Evolutionary conservation across 768 basidiomycete species (phyloP).

Genomic region (Fomitopsis serialis): DNA sequence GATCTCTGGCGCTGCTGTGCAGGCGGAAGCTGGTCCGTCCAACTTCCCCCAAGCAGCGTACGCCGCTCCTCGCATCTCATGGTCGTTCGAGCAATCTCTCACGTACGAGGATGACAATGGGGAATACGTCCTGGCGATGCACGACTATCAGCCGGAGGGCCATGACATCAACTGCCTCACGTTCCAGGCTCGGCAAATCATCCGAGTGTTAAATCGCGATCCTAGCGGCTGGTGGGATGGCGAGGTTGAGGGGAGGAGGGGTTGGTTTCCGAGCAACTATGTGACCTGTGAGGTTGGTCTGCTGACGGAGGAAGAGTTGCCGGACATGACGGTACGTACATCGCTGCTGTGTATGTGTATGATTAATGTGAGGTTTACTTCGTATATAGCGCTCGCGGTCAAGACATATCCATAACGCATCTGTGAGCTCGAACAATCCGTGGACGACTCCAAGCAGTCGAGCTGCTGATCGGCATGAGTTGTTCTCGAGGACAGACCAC

Average conservation of each 20-base stretch:
- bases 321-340: slow-evolving; percentile 33
- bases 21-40: background rate
- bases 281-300: slow-evolving; percentile 63
- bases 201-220: slow-evolving; percentile 86
- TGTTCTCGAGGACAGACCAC: slow-evolving; percentile 33
- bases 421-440: slow-evolving; percentile 46
- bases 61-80: background rate
- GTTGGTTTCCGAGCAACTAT: slow-evolving; percentile 99
- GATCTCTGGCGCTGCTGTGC: slow-evolving; percentile 12
- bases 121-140: slow-evolving; percentile 87
- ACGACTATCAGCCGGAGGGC: slow-evolving; percentile 77
- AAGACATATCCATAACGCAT: slow-evolving; percentile 47
- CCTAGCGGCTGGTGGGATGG: slow-evolving; percentile 98
- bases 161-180: slow-evolving; percentile 76
- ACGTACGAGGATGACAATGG: slow-evolving; percentile 8
- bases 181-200: slow-evolving; percentile 87
- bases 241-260: slow-evolving; percentile 79
- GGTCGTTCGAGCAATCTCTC: background rate
- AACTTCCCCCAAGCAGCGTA: background rate
- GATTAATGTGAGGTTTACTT: slow-evolving; percentile 4
- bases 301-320: slow-evolving; percentile 53
- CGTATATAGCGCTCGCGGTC: slow-evolving; percentile 23
- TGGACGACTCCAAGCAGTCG: slow-evolving; percentile 40
- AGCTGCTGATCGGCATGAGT: slow-evolving; percentile 24
- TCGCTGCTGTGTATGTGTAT: background rate